Conservation (phyloP, 1,139 yeast species). For the Saccharomyces hybrid region DNA sequence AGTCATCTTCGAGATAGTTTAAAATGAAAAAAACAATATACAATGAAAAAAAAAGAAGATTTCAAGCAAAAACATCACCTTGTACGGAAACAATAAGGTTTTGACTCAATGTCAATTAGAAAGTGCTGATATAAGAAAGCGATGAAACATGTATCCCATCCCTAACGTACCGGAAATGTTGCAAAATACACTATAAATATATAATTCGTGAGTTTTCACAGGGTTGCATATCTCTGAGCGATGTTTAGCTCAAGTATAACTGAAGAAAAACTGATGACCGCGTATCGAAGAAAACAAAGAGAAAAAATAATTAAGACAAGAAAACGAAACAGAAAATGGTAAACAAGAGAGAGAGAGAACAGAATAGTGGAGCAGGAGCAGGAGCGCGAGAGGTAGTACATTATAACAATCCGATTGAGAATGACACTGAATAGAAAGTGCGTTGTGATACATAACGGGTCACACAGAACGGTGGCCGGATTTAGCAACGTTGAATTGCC, state of each 20-base stretch:
- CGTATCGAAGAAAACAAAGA: background rate
- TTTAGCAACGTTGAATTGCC: slow-evolving; percentile 63
- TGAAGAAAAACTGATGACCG: background rate
- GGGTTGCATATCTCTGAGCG: background rate
- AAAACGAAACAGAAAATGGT: background rate
- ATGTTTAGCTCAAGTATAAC: background rate
- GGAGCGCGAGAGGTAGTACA: background rate
- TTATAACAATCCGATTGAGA: background rate
- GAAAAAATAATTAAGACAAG: background rate
- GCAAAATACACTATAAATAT: too few relatives aligned
- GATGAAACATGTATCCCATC: background rate
- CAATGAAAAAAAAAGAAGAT: background rate
- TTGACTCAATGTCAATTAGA: too few relatives aligned
- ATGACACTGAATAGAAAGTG: slow-evolving; percentile 19
- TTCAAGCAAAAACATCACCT: background rate
- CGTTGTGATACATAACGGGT: slow-evolving; percentile 64
- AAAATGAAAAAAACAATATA: background rate
- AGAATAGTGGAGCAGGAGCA: background rate
- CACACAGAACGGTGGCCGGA: slow-evolving; percentile 61
- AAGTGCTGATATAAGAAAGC: background rate
- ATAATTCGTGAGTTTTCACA: background rate
- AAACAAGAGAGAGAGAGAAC: background rate
- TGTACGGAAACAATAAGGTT: background rate
- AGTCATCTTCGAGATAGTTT: background rate
- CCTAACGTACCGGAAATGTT: too few relatives aligned